phyloP scores from a whole-genome alignment of 1,284 basidiomycete genomes.

The Rhizoctonia solani region DNA sequence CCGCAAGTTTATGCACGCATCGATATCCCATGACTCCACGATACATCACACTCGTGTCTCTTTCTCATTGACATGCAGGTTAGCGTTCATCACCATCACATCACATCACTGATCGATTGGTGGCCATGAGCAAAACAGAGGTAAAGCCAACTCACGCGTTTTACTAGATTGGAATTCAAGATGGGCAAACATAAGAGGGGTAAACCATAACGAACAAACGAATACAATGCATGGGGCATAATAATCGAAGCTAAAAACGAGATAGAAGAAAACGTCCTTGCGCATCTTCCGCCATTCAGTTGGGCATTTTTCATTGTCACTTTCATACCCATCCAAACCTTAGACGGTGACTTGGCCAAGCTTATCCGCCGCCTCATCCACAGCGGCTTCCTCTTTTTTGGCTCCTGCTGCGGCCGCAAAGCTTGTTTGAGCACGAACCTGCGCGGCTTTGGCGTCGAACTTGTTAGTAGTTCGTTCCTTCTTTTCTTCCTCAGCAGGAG shows the following conservation, averaged over 20 bases:
- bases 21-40: too few relatives aligned
- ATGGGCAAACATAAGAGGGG: not conserved
- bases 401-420: conserved; percentile 37
- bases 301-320: not conserved
- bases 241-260: not conserved
- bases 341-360: conserved; percentile 14
- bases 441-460: conserved; percentile 28
- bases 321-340: not conserved
- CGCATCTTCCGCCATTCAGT: not conserved
- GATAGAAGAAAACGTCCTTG: not conserved
- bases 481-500: conserved; percentile 1
- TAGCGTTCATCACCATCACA: too few relatives aligned
- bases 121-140: not conserved
- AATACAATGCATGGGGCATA: conserved; percentile 10
- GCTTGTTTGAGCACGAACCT: conserved; percentile 35
- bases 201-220: not conserved
- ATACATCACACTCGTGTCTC: not conserved
- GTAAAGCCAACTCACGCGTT: not conserved
- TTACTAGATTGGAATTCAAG: not conserved
- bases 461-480: not conserved
- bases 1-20: too few relatives aligned
- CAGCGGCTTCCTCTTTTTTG: not conserved
- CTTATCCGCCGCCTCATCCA: conserved; percentile 16
- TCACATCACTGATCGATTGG: too few relatives aligned
- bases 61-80: not conserved